Percentiles rank a stretch among this genome's conserved stretches.
These are phyloP conservation scores for Lolium multiflorum DNA, from an alignment of 176 grass and related monocot genomes.

Conservation along the genomic window DNA sequence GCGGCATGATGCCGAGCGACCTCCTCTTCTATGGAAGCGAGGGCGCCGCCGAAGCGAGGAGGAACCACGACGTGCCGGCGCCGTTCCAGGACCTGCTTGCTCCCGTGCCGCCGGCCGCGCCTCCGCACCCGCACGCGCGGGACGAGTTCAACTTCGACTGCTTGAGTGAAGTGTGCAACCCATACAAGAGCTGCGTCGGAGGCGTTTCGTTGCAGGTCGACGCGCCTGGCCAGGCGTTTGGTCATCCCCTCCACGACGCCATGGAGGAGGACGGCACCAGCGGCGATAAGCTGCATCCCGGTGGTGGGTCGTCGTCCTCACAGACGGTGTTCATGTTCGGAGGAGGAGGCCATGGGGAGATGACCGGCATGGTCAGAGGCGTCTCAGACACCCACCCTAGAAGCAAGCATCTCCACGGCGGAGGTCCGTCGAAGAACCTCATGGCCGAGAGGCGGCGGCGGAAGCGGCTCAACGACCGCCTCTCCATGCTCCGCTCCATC, in stretches of 20 bases:
- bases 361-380: slow-evolving; percentile 23
- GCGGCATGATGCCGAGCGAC: slow-evolving; percentile 47
- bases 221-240: background rate
- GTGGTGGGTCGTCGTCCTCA: slow-evolving; percentile 12
- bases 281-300: background rate
- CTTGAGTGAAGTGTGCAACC: slow-evolving; percentile 72
- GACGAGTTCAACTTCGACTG: slow-evolving; percentile 73
- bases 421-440: slow-evolving; percentile 70
- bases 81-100: slow-evolving; percentile 24
- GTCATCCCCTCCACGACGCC: slow-evolving; percentile 27
- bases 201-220: background rate
- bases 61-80: background rate
- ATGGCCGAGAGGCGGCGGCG: slow-evolving; percentile 80
- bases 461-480: slow-evolving; percentile 81
- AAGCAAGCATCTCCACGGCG: slow-evolving; percentile 42
- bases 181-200: slow-evolving; percentile 39
- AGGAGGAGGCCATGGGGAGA: slow-evolving; percentile 28
- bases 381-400: slow-evolving; percentile 27
- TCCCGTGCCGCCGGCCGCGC: slow-evolving; percentile 1
- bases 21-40: slow-evolving; percentile 63
- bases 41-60: background rate
- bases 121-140: slow-evolving; percentile 6
- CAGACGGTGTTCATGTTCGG: slow-evolving; percentile 51
- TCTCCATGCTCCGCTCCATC: slow-evolving; percentile 88
- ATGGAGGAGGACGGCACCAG: slow-evolving; percentile 42